Base-by-base conservation (phyloP, 2,329 filamentous ascomycete species). In the Sphaerulina musiva region DNA sequence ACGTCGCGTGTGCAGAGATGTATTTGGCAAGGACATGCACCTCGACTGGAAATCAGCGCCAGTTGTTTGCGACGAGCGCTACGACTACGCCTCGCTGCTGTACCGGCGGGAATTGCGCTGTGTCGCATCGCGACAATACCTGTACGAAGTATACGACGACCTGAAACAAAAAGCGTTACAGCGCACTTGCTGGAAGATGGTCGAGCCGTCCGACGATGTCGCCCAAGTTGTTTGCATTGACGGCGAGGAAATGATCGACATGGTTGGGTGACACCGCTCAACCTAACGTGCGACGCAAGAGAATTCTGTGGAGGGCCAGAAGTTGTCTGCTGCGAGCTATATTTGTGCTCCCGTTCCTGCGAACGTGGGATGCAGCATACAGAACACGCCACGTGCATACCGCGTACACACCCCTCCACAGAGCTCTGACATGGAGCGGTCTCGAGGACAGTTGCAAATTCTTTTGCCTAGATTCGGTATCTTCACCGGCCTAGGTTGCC, bases 21-120 rank as follows among this genome's bases (percentile, higher is more conserved):
- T 65, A 32, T 62, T 61, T 38, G 34, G 34, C 43, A 46, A 55
- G 36, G 46, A 55, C 36, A 17, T 39, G 17, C 48, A 58, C 44
- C 51, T 60, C 34, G 60, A 66, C 49, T 66, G 63, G 63, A 62
- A 55, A 46, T 53, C 54, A 23, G 49, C 55, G 17, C 58, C 61
- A 23, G 56, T 57, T 2, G 48, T 65, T 23, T 48, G 54, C 50
- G 58, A 61, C 31, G 59, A 61, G 14, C 47, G 31, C 4, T 59
- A 54, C 31, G 53, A 61, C 36, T 45, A 57, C 46, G 48, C 55
- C 6, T 47, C 48, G 29, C 48, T 60, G 8, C 38, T 54, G 23
- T 45, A 46, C n/a, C 58, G 51, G 26, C 55, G 32, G n/a, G 49
- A 58, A 38, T 23, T 59, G n/a, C 58, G 58, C 8, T 62, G 59